Conservation (phyloP, 352 stramenopile genomes). For the Phytopythium litorale region DNA sequence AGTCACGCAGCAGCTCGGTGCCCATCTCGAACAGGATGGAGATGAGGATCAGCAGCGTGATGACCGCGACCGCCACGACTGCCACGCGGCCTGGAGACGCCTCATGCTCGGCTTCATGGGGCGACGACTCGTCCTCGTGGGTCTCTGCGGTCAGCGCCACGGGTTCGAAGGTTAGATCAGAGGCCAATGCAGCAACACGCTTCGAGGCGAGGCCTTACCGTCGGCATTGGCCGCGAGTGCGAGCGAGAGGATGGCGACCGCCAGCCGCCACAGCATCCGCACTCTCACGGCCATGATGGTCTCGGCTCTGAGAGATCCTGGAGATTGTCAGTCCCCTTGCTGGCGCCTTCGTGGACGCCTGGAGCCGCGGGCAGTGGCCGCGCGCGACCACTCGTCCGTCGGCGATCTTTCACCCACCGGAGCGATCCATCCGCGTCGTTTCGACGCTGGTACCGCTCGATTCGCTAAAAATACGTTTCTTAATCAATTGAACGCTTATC, state of each 20-base stretch:
- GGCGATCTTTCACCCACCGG: no score
- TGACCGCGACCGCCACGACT: slow-evolving; percentile 43
- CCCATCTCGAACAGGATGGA: slow-evolving; percentile 62
- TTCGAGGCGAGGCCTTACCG: not conserved
- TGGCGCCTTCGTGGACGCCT: no score
- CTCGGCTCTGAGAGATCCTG: not conserved
- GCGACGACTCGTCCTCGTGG: not conserved
- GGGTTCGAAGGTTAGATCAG: not conserved
- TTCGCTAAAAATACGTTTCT: no score
- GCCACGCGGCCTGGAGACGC: slow-evolving; percentile 21
- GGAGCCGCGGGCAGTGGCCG: no score
- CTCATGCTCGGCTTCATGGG: slow-evolving; percentile 3
- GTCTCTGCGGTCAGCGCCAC: not conserved
- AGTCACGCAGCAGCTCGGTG: slow-evolving; percentile 36
- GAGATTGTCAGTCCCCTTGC: not conserved
- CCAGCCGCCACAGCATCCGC: not conserved
- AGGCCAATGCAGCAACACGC: not conserved
- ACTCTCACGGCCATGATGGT: not conserved
- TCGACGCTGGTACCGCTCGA: no score
- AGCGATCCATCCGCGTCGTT: no score
- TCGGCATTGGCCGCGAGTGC: not conserved
- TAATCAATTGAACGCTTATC: no score
- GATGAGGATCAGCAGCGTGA: slow-evolving; percentile 53
- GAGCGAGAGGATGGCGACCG: not conserved
- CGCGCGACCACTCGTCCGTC: no score